Evolutionary conservation across 805 yeast genomes (phyloP).

Genomic region (Ogataea ganodermae): DNA sequence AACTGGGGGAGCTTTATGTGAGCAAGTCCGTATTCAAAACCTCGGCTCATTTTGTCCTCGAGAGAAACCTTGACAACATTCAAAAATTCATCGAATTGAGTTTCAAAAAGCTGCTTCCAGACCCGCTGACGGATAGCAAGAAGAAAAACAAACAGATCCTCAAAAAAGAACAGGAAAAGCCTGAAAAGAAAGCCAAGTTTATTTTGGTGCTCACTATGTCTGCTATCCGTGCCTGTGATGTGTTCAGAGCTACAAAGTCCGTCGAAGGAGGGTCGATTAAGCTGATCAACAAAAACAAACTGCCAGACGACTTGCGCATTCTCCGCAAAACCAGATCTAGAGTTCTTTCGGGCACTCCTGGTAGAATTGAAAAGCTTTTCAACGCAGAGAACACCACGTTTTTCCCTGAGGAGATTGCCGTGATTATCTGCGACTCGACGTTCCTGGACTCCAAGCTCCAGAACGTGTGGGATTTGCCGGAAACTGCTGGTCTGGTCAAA

Average conservation of each 20-base stretch:
- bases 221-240: constrained; percentile 85
- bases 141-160: constrained; percentile 33
- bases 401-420: constrained; percentile 45
- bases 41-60: constrained; percentile 57
- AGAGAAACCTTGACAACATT: constrained; percentile 58
- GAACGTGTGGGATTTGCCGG: constrained; percentile 59
- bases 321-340: constrained; percentile 47
- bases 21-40: constrained; percentile 59
- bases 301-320: constrained; percentile 59
- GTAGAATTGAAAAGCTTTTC: constrained; percentile 52
- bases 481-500: constrained; percentile 44
- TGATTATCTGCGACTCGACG: constrained; percentile 60
- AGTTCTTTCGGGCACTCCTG: constrained; percentile 65
- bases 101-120: constrained; percentile 49
- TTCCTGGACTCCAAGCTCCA: constrained; percentile 63
- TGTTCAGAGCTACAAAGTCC: constrained; percentile 60
- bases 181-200: constrained; percentile 39
- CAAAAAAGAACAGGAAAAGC: constrained; percentile 31
- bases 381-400: constrained; percentile 45
- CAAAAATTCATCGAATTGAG: constrained; percentile 53
- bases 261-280: constrained; percentile 57
- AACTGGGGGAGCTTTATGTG: constrained; percentile 63
- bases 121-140: constrained; percentile 28
- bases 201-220: constrained; percentile 66
- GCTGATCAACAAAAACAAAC: constrained; percentile 71